Base-by-base conservation (phyloP, 2,329 filamentous ascomycete species). In the Botrytis aclada region DNA sequence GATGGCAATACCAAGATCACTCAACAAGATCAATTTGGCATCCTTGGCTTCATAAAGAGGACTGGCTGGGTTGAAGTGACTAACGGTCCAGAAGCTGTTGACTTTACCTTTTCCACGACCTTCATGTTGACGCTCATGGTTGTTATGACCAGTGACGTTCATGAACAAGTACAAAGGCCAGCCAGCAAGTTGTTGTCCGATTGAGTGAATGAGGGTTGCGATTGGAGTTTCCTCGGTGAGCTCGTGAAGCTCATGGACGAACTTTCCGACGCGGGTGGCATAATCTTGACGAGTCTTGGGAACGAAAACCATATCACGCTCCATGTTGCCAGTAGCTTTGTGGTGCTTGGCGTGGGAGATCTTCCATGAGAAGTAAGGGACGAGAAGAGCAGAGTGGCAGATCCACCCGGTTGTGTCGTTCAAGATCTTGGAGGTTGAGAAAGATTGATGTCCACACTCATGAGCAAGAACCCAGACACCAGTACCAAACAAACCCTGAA, bases 321-420 rank as follows among this genome's bases (percentile, higher is more conserved):
- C 94, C 85, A 99, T 91, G 87, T 99, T 90, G 79, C 95, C 96
- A 56, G 96, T 99, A 76, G 95, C 94, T 89, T 98, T 98, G 92
- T 99, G 96, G 87, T 99, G 96, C 90, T 97, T 97, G 86, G 94
- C 93, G 86, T 99, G 96, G 77, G 94, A 97, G 84, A 98, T 95
- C 86, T 99, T 97, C 96, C 96, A 99, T 82, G 94, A 97, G 86
- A 98, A 99, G 86, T 98, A 99, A 34, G 96, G 96, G 66, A 99
- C 95, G 72, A 98, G 87, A 56, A 98, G 89, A 62, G 90, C 83
- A 54, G 95, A 97, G 86, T 98, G 95, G 79, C 93, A 89, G 82
- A 97, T 83, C 93, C 93, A 98, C 80, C 95, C 95, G 73, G 96
- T 94, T 39, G 93, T 89, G 84, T 98, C 94, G 86, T 98, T 98